Evolutionary conservation across 2,329 filamentous ascomycete genomes (phyloP).

Genomic region (Neoascochyta sp.): DNA sequence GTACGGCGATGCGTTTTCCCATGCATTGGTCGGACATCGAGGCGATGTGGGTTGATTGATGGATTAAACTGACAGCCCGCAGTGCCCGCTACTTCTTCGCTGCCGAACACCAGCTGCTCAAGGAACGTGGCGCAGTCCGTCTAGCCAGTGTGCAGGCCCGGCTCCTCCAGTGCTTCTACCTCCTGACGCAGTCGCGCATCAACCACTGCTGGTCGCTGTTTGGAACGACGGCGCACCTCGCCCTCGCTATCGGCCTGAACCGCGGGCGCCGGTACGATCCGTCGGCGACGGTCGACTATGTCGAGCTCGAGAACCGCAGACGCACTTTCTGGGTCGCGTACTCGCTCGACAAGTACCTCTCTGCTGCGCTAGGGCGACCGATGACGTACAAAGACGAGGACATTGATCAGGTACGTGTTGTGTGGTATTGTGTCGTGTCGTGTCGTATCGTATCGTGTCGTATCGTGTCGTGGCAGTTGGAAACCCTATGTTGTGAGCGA

Average conservation of each 20-base stretch:
- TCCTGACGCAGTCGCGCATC: constrained; percentile 56
- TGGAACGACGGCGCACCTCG: constrained; percentile 54
- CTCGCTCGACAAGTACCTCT: constrained; percentile 60
- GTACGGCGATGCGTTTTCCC: constrained; percentile 5
- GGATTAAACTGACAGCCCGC: too few species aligned
- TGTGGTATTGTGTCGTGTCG: too few species aligned
- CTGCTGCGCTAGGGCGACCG: constrained; percentile 60
- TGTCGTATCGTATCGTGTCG: too few species aligned
- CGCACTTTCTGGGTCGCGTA: constrained; percentile 63
- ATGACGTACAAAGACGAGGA: constrained; percentile 61
- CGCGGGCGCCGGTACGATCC: constrained; percentile 35
- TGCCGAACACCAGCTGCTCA: constrained; percentile 44
- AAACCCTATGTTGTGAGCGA: too few species aligned
- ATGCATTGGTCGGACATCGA: neutral
- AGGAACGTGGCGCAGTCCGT: constrained; percentile 52
- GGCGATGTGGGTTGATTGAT: neutral
- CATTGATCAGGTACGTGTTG: constrained; percentile 55
- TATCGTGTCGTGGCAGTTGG: too few species aligned
- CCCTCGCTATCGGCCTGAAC: constrained; percentile 47
- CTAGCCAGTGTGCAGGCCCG: constrained; percentile 58
- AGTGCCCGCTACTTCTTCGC: constrained; percentile 44
- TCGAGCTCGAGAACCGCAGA: constrained; percentile 52
- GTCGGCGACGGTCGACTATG: constrained; percentile 42
- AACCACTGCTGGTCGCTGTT: constrained; percentile 61
- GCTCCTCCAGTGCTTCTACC: constrained; percentile 56